Evolutionary conservation across 2,329 filamentous ascomycete genomes (phyloP).

Genomic region (Aspergillus pseudoterreus): DNA sequence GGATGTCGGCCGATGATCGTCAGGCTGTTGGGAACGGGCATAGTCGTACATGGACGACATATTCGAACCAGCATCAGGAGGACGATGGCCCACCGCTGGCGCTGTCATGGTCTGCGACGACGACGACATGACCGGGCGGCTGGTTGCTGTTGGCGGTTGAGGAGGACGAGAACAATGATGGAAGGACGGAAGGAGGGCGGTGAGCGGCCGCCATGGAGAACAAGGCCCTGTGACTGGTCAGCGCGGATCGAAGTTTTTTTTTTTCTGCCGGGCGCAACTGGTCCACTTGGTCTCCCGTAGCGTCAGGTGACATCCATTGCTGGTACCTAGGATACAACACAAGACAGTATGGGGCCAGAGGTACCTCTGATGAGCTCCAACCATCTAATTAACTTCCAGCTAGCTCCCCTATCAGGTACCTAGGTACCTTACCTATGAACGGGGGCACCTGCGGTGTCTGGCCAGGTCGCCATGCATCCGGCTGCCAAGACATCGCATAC

Average conservation of each 20-base stretch:
- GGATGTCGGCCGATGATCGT: slow-evolving; percentile 19
- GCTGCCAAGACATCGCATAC: too few species aligned
- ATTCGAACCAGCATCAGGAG: slow-evolving; percentile 40
- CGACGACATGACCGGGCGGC: slow-evolving; percentile 40
- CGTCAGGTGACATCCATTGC: neutral
- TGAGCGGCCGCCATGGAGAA: slow-evolving; percentile 18
- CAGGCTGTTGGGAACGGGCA: slow-evolving; percentile 24
- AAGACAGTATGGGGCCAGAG: neutral
- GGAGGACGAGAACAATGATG: slow-evolving; percentile 9
- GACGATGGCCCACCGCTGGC: slow-evolving; percentile 45
- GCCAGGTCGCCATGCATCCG: too few species aligned
- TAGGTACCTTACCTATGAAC: too few species aligned
- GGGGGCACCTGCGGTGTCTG: neutral
- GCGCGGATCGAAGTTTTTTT: slow-evolving; percentile 8
- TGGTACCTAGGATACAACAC: neutral
- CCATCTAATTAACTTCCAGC: neutral
- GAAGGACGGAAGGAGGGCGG: slow-evolving; percentile 9
- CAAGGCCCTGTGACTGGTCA: slow-evolving; percentile 12
- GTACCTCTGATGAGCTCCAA: neutral
- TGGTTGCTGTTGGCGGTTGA: slow-evolving; percentile 18
- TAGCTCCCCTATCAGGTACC: too few species aligned
- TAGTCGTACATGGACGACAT: slow-evolving; percentile 40
- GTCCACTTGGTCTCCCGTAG: neutral
- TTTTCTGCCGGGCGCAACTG: neutral
- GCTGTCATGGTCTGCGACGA: slow-evolving; percentile 45